These are phyloP conservation scores for Mollisiaceae sp. DNA, from an alignment of 2,329 filamentous ascomycete species.

Conservation along the genomic window DNA sequence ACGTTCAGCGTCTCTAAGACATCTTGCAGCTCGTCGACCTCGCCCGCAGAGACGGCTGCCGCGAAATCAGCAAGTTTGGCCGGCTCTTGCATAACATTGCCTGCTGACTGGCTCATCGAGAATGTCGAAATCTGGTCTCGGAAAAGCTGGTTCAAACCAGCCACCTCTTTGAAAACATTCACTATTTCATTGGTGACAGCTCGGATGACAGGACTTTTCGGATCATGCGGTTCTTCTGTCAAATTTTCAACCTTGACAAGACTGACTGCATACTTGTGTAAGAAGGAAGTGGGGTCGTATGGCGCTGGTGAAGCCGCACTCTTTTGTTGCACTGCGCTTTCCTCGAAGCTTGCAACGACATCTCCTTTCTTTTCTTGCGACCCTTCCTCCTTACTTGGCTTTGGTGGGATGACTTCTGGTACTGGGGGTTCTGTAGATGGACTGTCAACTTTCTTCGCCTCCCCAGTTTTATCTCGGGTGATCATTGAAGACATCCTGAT, in stretches of 20 bases:
- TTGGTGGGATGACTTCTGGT: constrained; percentile 64
- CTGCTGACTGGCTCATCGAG: constrained; percentile 91
- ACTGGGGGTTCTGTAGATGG: constrained; percentile 50
- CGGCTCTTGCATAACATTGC: constrained; percentile 93
- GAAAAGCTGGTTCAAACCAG: constrained; percentile 91
- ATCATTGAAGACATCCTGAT: constrained; percentile 88
- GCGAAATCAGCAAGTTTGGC: constrained; percentile 97
- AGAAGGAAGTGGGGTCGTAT: constrained; percentile 89
- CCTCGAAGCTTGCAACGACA: constrained; percentile 96
- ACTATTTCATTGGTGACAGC: constrained; percentile 97
- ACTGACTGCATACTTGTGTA: constrained; percentile 90
- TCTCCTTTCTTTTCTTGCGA: constrained; percentile 80
- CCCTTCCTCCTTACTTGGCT: constrained; percentile 56
- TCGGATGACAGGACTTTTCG: constrained; percentile 85
- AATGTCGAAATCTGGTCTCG: constrained; percentile 97
- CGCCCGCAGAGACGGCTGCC: constrained; percentile 92
- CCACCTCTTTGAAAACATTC: constrained; percentile 98
- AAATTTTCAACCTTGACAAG: constrained; percentile 96
- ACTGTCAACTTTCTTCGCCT: constrained; percentile 56
- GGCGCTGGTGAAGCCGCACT: constrained; percentile 56
- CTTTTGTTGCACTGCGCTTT: constrained; percentile 67
- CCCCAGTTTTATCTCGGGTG: constrained; percentile 57
- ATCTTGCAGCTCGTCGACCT: constrained; percentile 89
- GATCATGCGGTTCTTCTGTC: constrained; percentile 84
- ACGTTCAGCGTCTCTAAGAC: constrained; percentile 88